These are phyloP conservation scores for Ophiostoma triangulosporum DNA, from an alignment of 2,329 filamentous ascomycete species.

Conservation along the genomic window DNA sequence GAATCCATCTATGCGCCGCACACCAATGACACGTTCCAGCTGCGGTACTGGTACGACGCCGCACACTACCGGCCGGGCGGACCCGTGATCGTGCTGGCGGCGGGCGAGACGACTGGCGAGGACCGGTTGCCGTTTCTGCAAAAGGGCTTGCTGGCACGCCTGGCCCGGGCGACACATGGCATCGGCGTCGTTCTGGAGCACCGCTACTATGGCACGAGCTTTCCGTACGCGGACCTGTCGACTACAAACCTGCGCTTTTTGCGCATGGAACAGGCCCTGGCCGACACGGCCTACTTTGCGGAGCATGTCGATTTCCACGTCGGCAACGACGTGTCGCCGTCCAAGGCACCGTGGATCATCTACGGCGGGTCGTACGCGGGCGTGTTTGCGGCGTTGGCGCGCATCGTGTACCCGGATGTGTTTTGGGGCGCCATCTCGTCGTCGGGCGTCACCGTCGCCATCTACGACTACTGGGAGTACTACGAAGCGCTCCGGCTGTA, in stretches of 20 bases:
- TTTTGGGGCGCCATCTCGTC: slow-evolving; percentile 72
- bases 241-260: slow-evolving; percentile 66
- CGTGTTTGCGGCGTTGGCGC: slow-evolving; percentile 62
- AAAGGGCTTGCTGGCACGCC: slow-evolving; percentile 61
- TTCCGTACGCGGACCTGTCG: slow-evolving; percentile 43
- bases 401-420: slow-evolving; percentile 62
- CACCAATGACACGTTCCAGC: slow-evolving; percentile 48
- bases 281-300: slow-evolving; percentile 72
- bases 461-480: slow-evolving; percentile 63
- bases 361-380: slow-evolving; percentile 82
- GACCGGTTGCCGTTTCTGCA: slow-evolving; percentile 56
- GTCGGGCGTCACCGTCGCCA: slow-evolving; percentile 64
- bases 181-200: slow-evolving; percentile 75
- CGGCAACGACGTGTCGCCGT: background rate
- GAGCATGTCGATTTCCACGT: slow-evolving; percentile 50
- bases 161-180: slow-evolving; percentile 58
- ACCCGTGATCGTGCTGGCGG: slow-evolving; percentile 64
- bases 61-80: slow-evolving; percentile 63
- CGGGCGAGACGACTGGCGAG: slow-evolving; percentile 54
- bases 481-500: slow-evolving; percentile 36
- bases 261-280: slow-evolving; percentile 69
- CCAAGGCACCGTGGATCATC: slow-evolving; percentile 48
- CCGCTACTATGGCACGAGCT: slow-evolving; percentile 71
- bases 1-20: slow-evolving; percentile 67
- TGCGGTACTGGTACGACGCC: slow-evolving; percentile 77